Conservation (phyloP, 345 rosid species). For the Melaleuca quinquenervia region DNA sequence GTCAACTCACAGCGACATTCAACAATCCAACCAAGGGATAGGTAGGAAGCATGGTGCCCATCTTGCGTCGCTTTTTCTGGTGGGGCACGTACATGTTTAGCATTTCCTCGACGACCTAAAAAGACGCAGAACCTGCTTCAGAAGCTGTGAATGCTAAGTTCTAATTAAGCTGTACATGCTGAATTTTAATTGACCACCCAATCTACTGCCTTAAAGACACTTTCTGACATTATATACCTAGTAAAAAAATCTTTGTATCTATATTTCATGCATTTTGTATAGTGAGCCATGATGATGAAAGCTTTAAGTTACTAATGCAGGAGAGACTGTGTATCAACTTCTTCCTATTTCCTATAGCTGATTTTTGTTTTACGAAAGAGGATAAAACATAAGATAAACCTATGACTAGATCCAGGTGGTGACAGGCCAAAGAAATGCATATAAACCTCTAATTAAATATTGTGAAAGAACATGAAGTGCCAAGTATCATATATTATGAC, state of each 20-base stretch:
- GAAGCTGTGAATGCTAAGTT: too few relatives aligned
- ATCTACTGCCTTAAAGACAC: background rate
- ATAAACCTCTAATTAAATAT: background rate
- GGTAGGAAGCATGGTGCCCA: constrained; percentile 19
- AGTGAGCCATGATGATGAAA: background rate
- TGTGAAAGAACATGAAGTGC: background rate
- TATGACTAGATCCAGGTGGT: background rate
- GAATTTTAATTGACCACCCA: background rate
- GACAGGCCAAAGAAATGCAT: background rate
- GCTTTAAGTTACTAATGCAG: background rate
- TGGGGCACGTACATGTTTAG: background rate
- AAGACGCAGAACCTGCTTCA: background rate
- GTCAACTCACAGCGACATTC: constrained; percentile 76
- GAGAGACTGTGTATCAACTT: background rate
- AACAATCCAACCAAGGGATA: constrained; percentile 58
- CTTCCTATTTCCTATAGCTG: background rate
- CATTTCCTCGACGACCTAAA: background rate
- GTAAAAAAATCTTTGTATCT: background rate
- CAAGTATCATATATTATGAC: background rate
- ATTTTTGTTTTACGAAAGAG: background rate
- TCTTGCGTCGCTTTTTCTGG: constrained; percentile 7
- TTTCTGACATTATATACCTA: background rate
- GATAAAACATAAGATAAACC: background rate
- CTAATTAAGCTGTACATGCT: too few relatives aligned
- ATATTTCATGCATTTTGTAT: background rate